Conservation (phyloP, 2,329 filamentous ascomycete genomes). For the Graphiopsis chlorocephala region DNA sequence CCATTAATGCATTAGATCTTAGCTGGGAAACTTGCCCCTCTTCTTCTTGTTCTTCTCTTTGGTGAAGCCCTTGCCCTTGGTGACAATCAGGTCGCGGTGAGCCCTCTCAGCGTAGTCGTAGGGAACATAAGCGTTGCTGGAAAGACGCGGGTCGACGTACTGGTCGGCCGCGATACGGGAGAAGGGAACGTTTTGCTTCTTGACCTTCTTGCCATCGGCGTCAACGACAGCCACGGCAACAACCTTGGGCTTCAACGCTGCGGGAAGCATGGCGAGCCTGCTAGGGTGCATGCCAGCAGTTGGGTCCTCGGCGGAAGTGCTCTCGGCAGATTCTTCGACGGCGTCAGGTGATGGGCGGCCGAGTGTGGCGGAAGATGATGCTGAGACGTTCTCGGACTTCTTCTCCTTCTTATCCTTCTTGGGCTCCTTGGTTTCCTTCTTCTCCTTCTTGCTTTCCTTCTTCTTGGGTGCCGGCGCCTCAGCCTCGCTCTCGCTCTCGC, state of each 20-base stretch:
- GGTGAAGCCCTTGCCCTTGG: conserved; percentile 93
- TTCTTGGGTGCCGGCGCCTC: conserved; percentile 18
- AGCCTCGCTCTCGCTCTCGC: conserved; percentile 20
- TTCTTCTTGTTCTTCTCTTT: conserved; percentile 96
- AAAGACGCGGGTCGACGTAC: conserved; percentile 64
- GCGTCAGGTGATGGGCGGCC: conserved; percentile 21
- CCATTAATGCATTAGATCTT: not conserved
- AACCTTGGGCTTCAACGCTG: conserved; percentile 8
- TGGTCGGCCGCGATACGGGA: conserved; percentile 71
- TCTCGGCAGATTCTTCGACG: conserved; percentile 12
- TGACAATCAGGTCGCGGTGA: conserved; percentile 82
- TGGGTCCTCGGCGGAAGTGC: conserved; percentile 34
- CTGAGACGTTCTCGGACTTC: conserved; percentile 35
- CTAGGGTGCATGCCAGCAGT: conserved; percentile 40
- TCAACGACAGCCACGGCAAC: not conserved
- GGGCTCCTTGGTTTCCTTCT: conserved; percentile 20
- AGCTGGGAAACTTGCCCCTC: conserved; percentile 29
- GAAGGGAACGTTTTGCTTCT: conserved; percentile 66
- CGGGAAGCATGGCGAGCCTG: conserved; percentile 23
- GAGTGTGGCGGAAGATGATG: conserved; percentile 35
- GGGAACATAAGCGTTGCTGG: conserved; percentile 76
- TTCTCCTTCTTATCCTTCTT: conserved; percentile 36
- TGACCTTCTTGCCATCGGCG: conserved; percentile 35
- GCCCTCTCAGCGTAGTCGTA: conserved; percentile 89
- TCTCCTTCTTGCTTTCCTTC: conserved; percentile 22